Conservation (phyloP, 129 eudicot species). For the Glebionis coronaria region DNA sequence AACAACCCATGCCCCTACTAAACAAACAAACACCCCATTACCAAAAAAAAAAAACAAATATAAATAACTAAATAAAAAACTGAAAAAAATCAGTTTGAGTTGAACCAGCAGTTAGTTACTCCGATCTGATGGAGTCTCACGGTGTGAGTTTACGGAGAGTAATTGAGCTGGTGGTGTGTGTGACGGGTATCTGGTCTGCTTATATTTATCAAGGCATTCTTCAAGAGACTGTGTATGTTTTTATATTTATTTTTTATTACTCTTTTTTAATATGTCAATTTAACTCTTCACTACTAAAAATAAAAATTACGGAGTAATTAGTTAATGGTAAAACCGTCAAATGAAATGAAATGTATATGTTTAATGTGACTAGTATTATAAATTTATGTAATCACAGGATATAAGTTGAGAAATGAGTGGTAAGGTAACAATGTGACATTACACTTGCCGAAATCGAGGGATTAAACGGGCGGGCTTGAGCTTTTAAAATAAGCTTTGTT, state of each 20-base stretch:
- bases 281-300: too few relatives aligned
- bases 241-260: too few relatives aligned
- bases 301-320: too few relatives aligned
- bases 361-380: not conserved
- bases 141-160: conserved; percentile 83
- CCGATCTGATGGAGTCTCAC: conserved; percentile 63
- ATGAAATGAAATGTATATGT: not conserved
- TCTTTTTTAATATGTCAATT: too few relatives aligned
- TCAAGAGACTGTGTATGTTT: conserved; percentile 80
- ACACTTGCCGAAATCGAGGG: too few relatives aligned
- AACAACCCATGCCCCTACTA: not conserved
- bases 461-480: too few relatives aligned
- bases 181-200: conserved; percentile 94
- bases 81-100: not conserved
- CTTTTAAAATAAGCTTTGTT: too few relatives aligned
- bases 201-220: conserved; percentile 96
- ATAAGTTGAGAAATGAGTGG: too few relatives aligned
- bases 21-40: not conserved
- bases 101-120: conserved; percentile 17
- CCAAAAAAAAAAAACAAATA: not conserved
- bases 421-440: not conserved
- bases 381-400: too few relatives aligned
- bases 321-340: too few relatives aligned
- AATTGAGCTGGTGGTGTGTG: conserved; percentile 70
- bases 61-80: not conserved